phyloP scores from a whole-genome alignment of 768 basidiomycete genomes.

The Leccinum broughii region DNA sequence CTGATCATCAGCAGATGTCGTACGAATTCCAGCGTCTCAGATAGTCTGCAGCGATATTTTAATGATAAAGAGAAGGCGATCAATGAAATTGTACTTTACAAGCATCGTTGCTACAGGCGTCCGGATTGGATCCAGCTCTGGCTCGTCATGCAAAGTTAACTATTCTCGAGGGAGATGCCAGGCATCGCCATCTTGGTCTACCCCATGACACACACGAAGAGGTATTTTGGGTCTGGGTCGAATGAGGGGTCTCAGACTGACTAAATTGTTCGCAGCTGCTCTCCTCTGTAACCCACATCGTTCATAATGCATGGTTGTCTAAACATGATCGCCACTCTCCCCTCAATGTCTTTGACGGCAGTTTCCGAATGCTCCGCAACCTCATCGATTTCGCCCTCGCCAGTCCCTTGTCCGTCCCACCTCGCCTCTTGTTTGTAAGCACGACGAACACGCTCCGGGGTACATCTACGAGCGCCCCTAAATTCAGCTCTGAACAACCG shows the following conservation, averaged over 20 bases:
- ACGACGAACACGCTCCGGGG: conserved; percentile 14
- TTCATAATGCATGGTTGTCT: conserved; percentile 34
- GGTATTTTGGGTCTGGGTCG: conserved; percentile 9
- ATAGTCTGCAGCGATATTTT: too few species aligned
- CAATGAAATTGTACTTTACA: conserved; percentile 16
- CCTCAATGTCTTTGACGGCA: conserved; percentile 13
- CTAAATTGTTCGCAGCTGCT: conserved; percentile 11
- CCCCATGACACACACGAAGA: conserved; percentile 25
- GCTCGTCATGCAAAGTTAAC: conserved; percentile 31
- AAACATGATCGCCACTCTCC: conserved; percentile 4
- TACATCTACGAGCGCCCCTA: neutral
- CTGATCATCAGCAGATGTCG: too few species aligned
- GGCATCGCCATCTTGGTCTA: conserved; percentile 28
- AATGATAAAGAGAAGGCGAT: too few species aligned
- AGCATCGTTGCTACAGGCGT: conserved; percentile 24
- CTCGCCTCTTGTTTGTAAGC: conserved; percentile 38
- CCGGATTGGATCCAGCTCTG: conserved; percentile 33
- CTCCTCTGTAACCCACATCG: conserved; percentile 21
- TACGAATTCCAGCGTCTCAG: too few species aligned
- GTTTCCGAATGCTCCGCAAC: conserved; percentile 24
- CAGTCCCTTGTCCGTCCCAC: conserved; percentile 27
- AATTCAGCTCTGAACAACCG: neutral
- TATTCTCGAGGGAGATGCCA: conserved; percentile 34
- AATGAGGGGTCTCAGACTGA: conserved; percentile 2
- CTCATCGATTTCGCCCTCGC: conserved; percentile 39